Percentiles rank a stretch among this genome's conserved stretches.
These are phyloP conservation scores for Triangularia setosa DNA, from an alignment of 2,329 filamentous ascomycete genomes.

Conservation along the genomic window DNA sequence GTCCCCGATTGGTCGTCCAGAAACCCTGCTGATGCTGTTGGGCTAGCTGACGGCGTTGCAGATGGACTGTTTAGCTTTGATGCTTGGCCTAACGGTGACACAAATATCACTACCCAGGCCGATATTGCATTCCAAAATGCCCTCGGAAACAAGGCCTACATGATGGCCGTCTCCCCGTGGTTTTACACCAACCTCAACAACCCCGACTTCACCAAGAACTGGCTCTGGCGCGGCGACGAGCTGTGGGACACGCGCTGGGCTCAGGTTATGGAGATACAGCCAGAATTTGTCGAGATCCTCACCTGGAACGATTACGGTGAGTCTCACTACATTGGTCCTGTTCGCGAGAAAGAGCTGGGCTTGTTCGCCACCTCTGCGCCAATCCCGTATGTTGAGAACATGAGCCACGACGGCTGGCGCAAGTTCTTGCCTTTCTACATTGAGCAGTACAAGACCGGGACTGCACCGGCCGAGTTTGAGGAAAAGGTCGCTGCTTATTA, in stretches of 20 bases:
- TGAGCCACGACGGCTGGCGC: constrained; percentile 48
- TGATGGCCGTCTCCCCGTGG: constrained; percentile 56
- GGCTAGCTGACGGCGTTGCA: constrained; percentile 18
- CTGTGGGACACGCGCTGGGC: constrained; percentile 59
- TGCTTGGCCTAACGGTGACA: constrained; percentile 35
- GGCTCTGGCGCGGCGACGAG: constrained; percentile 59
- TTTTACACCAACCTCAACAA: constrained; percentile 53
- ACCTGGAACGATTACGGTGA: constrained; percentile 53
- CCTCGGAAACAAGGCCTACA: constrained; percentile 37
- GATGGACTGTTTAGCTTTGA: constrained; percentile 39
- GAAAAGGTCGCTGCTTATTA: constrained; percentile 33
- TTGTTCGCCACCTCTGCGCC: constrained; percentile 38
- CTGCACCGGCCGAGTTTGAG: constrained; percentile 13
- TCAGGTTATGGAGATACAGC: constrained; percentile 42
- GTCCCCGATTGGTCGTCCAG: constrained; percentile 45
- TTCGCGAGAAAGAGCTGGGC: constrained; percentile 35
- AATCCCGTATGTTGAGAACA: constrained; percentile 42
- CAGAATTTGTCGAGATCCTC: constrained; percentile 32
- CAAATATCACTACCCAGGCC: constrained; percentile 30
- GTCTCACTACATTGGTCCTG: constrained; percentile 49
- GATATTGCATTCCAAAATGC: constrained; percentile 35
- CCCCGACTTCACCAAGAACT: constrained; percentile 55
- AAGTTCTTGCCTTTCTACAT: constrained; percentile 49
- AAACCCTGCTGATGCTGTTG: constrained; percentile 27
- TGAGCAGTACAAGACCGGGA: constrained; percentile 45